A percentile compares a stretch with the other conserved stretches of the same genome.
These are phyloP conservation scores for Saksenaea oblongispora DNA, from an alignment of 371 early-diverging fungal species.

Conservation along the genomic window DNA sequence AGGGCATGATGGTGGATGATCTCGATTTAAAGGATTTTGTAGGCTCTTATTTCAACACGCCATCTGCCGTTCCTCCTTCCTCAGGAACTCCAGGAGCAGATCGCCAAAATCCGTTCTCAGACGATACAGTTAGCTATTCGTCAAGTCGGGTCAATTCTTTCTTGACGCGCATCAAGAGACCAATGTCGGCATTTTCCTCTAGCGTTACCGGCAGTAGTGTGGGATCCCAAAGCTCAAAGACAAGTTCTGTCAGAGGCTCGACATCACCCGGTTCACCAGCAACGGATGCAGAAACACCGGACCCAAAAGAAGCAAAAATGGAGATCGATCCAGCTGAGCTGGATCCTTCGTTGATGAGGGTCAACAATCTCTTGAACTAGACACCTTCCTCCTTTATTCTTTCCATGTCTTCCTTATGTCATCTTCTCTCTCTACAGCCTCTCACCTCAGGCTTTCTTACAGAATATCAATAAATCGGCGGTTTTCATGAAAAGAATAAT, in stretches of 20 bases:
- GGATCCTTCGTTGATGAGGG: conserved; percentile 41
- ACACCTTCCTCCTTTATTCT: conserved; percentile 1
- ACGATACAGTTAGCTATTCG: neutral
- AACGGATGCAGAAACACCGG: conserved; percentile 22
- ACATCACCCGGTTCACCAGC: conserved; percentile 34
- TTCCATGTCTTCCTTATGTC: neutral
- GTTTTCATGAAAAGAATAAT: neutral
- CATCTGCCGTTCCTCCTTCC: neutral
- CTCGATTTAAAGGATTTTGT: neutral
- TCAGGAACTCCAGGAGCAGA: neutral
- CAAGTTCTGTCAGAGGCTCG: conserved; percentile 36
- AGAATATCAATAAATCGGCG: conserved; percentile 1
- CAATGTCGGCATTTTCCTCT: conserved; percentile 20
- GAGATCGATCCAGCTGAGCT: conserved; percentile 25
- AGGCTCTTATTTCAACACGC: conserved; percentile 6
- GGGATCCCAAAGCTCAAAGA: conserved; percentile 26
- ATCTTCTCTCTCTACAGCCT: neutral
- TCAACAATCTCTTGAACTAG: conserved; percentile 38
- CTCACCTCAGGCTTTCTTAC: neutral
- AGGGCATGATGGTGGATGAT: neutral
- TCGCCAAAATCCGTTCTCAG: neutral
- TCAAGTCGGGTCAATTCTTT: conserved; percentile 11
- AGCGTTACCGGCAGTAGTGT: conserved; percentile 17
- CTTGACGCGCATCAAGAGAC: conserved; percentile 17
- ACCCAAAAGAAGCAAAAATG: conserved; percentile 16